These are phyloP conservation scores for Astrothelium macrocarpum DNA, from an alignment of 495 filamentous ascomycete species.

Conservation along the genomic window DNA sequence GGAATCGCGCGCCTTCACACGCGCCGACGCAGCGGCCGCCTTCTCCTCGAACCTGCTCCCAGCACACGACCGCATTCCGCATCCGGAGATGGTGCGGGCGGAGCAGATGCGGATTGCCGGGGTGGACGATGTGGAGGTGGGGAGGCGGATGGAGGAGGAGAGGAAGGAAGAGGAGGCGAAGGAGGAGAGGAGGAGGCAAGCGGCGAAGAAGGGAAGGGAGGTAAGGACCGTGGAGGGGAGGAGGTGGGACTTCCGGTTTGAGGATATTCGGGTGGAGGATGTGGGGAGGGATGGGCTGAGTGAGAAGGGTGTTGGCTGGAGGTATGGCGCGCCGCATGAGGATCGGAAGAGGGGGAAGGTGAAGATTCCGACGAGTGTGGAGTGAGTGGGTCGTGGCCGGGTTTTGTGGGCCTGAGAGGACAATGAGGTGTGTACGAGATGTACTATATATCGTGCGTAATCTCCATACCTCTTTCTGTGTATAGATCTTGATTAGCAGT, in stretches of 20 bases:
- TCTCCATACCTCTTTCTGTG: too few relatives aligned
- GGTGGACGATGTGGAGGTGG: conserved; percentile 18
- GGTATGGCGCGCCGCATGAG: conserved; percentile 60
- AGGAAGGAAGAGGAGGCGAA: conserved; percentile 35
- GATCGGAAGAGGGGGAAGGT: conserved; percentile 64
- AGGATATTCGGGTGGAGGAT: conserved; percentile 52
- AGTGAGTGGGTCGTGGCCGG: conserved; percentile 11
- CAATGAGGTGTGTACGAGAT: background rate
- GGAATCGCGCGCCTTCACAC: conserved; percentile 83
- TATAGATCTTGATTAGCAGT: too few relatives aligned
- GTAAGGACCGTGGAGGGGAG: conserved; percentile 41
- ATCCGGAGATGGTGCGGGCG: conserved; percentile 67
- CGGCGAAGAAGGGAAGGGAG: too few relatives aligned
- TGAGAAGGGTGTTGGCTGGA: conserved; percentile 40
- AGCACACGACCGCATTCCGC: conserved; percentile 76
- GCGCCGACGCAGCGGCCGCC: conserved; percentile 76
- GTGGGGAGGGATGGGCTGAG: conserved; percentile 43
- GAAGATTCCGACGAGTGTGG: conserved; percentile 61
- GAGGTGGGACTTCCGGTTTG: conserved; percentile 75
- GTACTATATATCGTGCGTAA: too few relatives aligned
- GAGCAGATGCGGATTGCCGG: conserved; percentile 40
- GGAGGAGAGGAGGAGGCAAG: conserved; percentile 31
- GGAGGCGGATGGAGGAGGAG: conserved; percentile 32
- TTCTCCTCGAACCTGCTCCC: conserved; percentile 68
- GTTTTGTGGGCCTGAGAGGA: too few relatives aligned